Percentiles rank a stretch among this genome's conserved stretches.
These are phyloP conservation scores for Cadophora gregata DNA, from an alignment of 2,329 filamentous ascomycete species.

Conservation along the genomic window DNA sequence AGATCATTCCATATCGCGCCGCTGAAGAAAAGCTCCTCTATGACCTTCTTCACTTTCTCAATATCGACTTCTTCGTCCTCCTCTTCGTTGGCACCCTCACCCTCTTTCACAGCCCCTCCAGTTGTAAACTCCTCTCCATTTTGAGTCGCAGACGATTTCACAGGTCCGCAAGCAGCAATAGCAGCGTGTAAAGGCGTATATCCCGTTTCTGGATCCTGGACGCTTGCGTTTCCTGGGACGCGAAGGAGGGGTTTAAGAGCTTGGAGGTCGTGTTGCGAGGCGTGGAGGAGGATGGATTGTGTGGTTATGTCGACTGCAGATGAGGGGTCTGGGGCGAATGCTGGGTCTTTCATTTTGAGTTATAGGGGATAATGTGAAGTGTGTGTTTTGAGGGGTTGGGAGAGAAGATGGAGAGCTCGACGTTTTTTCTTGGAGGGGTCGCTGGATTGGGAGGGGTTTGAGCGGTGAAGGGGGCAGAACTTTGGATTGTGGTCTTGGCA, in stretches of 20 bases:
- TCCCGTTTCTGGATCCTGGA: slow-evolving; percentile 83
- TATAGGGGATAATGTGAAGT: not conserved
- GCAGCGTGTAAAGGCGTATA: slow-evolving; percentile 90
- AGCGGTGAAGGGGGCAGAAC: slow-evolving; percentile 11
- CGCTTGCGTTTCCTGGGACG: slow-evolving; percentile 63
- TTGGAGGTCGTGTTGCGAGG: slow-evolving; percentile 61
- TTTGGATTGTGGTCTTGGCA: not conserved
- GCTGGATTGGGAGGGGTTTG: not conserved
- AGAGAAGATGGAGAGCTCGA: not conserved
- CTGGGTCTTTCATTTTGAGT: slow-evolving; percentile 41
- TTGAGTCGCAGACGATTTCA: not conserved
- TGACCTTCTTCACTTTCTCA: slow-evolving; percentile 68
- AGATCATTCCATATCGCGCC: slow-evolving; percentile 99
- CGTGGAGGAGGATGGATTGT: slow-evolving; percentile 69
- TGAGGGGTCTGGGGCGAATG: slow-evolving; percentile 29
- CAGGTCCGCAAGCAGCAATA: slow-evolving; percentile 72
- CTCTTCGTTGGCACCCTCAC: slow-evolving; percentile 40
- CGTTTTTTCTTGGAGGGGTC: slow-evolving; percentile 12
- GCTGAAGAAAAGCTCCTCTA: slow-evolving; percentile 80
- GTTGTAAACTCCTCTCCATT: not conserved
- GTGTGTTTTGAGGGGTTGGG: not conserved
- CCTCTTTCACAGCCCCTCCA: slow-evolving; percentile 35
- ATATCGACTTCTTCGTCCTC: slow-evolving; percentile 49
- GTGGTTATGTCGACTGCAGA: slow-evolving; percentile 41
- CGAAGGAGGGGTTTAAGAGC: slow-evolving; percentile 44